Evolutionary conservation across 495 filamentous ascomycete species (phyloP).

Genomic region (Patellaria atrata): DNA sequence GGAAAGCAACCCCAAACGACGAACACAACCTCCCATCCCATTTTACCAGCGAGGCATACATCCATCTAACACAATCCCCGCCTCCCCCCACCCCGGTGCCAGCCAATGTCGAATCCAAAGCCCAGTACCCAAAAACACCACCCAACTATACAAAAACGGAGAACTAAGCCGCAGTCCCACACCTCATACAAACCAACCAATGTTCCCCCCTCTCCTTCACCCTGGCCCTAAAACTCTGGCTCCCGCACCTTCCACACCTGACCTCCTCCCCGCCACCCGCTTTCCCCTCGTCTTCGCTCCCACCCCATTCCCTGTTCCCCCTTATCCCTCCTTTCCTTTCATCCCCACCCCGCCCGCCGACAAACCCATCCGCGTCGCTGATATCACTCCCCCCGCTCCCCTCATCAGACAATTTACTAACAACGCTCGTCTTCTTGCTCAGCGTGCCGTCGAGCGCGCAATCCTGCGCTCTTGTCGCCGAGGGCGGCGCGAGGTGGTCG

Average conservation of each 20-base stretch:
- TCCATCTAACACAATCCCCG: no score
- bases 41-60: no score
- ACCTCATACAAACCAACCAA: slow-evolving; percentile 39
- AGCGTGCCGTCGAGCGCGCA: slow-evolving; percentile 2
- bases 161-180: slow-evolving; percentile 20
- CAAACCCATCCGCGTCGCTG: slow-evolving; percentile 2
- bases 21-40: no score
- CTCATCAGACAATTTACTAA: slow-evolving; percentile 7
- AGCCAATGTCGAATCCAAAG: no score
- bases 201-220: slow-evolving; percentile 32
- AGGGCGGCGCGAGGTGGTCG: slow-evolving; percentile 3
- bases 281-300: not conserved
- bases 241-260: slow-evolving; percentile 35
- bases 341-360: slow-evolving; percentile 8
- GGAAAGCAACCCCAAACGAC: no score
- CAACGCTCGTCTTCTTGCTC: slow-evolving; percentile 2
- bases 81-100: no score
- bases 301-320: slow-evolving; percentile 5
- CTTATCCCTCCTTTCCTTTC: slow-evolving; percentile 5
- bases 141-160: not conserved
- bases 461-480: not conserved
- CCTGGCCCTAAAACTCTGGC: slow-evolving; percentile 38
- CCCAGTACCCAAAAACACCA: no score
- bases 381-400: slow-evolving; percentile 4
- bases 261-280: slow-evolving; percentile 35